Conservation (phyloP, 805 yeast genomes). For the Ogataea salicorniae region DNA sequence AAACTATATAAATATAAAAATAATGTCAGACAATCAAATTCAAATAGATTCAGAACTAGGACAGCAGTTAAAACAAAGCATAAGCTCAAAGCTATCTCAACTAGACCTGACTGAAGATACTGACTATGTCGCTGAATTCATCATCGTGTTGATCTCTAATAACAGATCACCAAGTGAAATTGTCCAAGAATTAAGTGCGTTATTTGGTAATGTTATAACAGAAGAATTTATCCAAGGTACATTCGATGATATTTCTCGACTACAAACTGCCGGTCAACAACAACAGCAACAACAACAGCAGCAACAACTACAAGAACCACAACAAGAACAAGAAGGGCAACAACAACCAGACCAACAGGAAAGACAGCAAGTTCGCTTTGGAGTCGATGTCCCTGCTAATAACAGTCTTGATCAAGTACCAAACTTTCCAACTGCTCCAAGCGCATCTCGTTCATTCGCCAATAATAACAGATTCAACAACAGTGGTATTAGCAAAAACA, state of each 20-base stretch:
- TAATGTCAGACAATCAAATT: slow-evolving; percentile 20
- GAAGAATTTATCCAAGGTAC: slow-evolving; percentile 51
- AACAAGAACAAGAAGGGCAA: slow-evolving; percentile 14
- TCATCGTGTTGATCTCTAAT: slow-evolving; percentile 64
- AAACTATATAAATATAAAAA: neutral
- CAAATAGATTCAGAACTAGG: slow-evolving; percentile 32
- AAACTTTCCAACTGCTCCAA: slow-evolving; percentile 10
- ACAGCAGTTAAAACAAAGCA: slow-evolving; percentile 38
- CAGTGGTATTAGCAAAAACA: neutral
- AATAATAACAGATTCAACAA: too few relatives aligned
- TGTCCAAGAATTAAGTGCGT: slow-evolving; percentile 51
- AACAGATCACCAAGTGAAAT: slow-evolving; percentile 60
- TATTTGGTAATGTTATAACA: slow-evolving; percentile 60
- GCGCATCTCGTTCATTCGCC: slow-evolving; percentile 20
- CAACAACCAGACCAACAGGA: slow-evolving; percentile 20
- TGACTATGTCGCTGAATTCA: slow-evolving; percentile 66
- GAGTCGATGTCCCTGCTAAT: neutral
- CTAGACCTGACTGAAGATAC: slow-evolving; percentile 46
- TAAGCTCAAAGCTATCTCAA: slow-evolving; percentile 36
- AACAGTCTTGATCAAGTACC: neutral
- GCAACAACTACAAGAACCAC: slow-evolving; percentile 12
- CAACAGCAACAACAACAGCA: slow-evolving; percentile 15
- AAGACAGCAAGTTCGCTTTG: slow-evolving; percentile 27
- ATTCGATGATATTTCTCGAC: slow-evolving; percentile 43
- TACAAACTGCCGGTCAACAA: slow-evolving; percentile 2